Evolutionary conservation across 1,139 yeast genomes (phyloP).

Genomic region (Waltiozyma sp.): DNA sequence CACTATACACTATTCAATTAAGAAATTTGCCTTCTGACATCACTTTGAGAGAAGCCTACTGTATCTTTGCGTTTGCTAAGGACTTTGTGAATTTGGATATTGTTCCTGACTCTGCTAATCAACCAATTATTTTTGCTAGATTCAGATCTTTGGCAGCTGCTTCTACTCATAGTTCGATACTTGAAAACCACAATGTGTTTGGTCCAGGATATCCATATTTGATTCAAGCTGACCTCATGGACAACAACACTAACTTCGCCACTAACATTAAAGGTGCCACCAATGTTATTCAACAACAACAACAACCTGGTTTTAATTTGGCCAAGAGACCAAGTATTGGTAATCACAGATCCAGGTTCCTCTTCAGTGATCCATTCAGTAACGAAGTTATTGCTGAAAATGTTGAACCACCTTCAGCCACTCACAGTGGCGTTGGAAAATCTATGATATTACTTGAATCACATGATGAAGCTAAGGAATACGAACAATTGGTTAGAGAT

Average conservation of each 20-base stretch:
- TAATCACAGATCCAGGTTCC: slow-evolving; percentile 54
- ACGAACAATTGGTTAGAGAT: slow-evolving; percentile 39
- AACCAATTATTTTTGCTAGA: slow-evolving; percentile 41
- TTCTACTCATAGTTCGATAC: slow-evolving; percentile 54
- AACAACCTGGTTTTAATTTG: slow-evolving; percentile 9
- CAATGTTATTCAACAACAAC: neutral
- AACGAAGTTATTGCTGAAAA: slow-evolving; percentile 19
- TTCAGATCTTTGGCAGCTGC: slow-evolving; percentile 59
- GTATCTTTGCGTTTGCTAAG: slow-evolving; percentile 69
- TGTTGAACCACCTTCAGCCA: slow-evolving; percentile 13
- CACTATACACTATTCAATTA: slow-evolving; percentile 23
- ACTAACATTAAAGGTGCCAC: neutral
- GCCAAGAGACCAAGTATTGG: slow-evolving; percentile 44
- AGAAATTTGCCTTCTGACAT: slow-evolving; percentile 65
- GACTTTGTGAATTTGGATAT: slow-evolving; percentile 63
- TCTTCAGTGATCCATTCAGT: slow-evolving; percentile 57
- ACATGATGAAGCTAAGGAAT: slow-evolving; percentile 41
- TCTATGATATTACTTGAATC: slow-evolving; percentile 46
- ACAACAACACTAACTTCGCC: slow-evolving; percentile 5
- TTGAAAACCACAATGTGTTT: slow-evolving; percentile 56
- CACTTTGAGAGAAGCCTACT: slow-evolving; percentile 61
- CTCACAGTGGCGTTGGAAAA: slow-evolving; percentile 34
- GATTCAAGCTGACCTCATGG: slow-evolving; percentile 42
- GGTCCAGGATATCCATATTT: slow-evolving; percentile 44
- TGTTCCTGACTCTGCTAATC: slow-evolving; percentile 13